Evolutionary conservation across 2,329 filamentous ascomycete species (phyloP), one percentile per base, ranked within the genome.

Genomic region (Botrytis pseudocinerea): DNA sequence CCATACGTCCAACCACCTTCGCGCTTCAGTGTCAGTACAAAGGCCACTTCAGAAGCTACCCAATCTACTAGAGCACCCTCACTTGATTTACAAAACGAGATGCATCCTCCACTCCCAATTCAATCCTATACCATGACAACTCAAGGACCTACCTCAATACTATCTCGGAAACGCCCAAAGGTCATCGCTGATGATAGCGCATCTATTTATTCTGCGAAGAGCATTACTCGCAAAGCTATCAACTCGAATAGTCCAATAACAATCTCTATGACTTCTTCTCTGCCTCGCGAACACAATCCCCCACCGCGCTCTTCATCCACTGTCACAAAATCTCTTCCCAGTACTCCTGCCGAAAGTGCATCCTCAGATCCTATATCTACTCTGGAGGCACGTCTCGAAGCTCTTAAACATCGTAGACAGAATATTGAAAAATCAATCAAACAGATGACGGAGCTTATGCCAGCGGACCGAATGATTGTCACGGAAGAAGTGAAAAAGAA

Each of bases 401-500:
- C 88, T 66, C 86, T 96, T 12, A 84, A 85, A 1, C 89, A 92
- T 79, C 89, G 92, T 62, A 89, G 91, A 71, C 85, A 87, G 74
- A 95, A 95, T 82, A 89, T 95, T 78, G 87, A 89, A 79, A 89
- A 86, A 38, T 89, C 91, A 75, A 93, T 96, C 80, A 85, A 88
- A 75, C 92, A 95, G 81, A 90, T 95, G 85, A 93, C 90, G 73
- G 90, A 93, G 80, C 86, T 94, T 73, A 92, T 94, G 85, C 92
- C 92, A 59, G 89, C 87, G 51, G 91, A 93, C 80, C 89, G 87
- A 75, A 85, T 93, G 57, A 84, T 92, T 79, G 88, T 90, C 44
- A 91, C 90, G 77, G 86, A 89, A 14, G 88, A 92, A 68, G 90
- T 93, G 48, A 77, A 85, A 57, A 88, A 82, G 81, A 90, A 90